These are phyloP conservation scores for Clonostachys sp. DNA, from an alignment of 2,329 filamentous ascomycete species.

Conservation along the genomic window DNA sequence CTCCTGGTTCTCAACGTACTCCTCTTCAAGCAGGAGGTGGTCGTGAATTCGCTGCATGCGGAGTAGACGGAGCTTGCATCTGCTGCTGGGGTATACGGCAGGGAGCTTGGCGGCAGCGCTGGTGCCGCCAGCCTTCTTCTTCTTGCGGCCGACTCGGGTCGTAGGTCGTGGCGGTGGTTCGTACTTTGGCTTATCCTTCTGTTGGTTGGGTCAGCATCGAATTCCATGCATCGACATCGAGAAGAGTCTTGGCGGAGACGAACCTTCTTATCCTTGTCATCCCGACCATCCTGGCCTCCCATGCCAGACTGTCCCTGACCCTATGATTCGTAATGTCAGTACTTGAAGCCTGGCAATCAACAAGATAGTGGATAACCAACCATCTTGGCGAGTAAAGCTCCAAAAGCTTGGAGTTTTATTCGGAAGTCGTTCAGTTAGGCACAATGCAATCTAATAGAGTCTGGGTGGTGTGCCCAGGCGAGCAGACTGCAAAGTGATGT, in stretches of 20 bases:
- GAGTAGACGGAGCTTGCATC: conserved; percentile 94
- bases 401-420: conserved; percentile 4
- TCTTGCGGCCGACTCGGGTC: conserved; percentile 95
- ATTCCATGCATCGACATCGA: background rate
- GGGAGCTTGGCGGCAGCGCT: conserved; percentile 95
- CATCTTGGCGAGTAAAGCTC: conserved; percentile 26
- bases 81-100: conserved; percentile 86
- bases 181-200: conserved; percentile 99
- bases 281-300: conserved; percentile 67
- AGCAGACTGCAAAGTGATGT: too few species aligned
- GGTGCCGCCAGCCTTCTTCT: conserved; percentile 91
- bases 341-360: background rate
- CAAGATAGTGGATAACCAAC: conserved; percentile 13
- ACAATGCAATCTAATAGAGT: too few species aligned
- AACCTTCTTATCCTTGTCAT: conserved; percentile 94
- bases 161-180: conserved; percentile 96
- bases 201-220: background rate
- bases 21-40: conserved; percentile 92
- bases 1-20: conserved; percentile 99
- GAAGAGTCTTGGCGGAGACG: conserved; percentile 4
- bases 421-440: too few species aligned
- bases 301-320: conserved; percentile 86
- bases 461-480: too few species aligned
- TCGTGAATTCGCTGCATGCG: conserved; percentile 99
- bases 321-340: conserved; percentile 29